Evolutionary conservation across 495 filamentous ascomycete genomes (phyloP).

Genomic region (Letharia columbiana): DNA sequence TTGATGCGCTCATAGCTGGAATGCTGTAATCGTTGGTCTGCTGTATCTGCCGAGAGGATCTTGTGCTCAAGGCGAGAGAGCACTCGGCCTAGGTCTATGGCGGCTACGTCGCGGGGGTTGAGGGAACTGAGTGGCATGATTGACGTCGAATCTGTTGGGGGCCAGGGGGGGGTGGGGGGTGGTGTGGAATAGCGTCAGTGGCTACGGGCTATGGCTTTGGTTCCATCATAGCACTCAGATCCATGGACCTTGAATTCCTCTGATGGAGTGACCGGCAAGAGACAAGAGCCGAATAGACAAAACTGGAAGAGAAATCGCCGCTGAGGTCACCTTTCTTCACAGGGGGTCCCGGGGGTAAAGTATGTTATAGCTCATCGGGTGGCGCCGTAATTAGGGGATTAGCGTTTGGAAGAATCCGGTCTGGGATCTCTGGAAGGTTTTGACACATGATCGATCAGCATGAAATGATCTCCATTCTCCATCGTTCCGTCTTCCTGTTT

Average conservation of each 20-base stretch:
- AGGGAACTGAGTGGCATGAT: background rate
- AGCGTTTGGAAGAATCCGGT: background rate
- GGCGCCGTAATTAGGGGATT: background rate
- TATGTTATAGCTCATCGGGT: background rate
- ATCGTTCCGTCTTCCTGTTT: background rate
- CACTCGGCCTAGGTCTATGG: constrained; percentile 62
- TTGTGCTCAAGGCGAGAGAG: constrained; percentile 64
- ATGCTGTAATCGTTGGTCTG: constrained; percentile 49
- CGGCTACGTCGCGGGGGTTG: constrained; percentile 31
- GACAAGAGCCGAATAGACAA: too few relatives aligned
- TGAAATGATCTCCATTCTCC: background rate
- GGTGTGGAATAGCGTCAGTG: background rate
- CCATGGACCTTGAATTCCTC: too few relatives aligned
- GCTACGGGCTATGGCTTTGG: background rate
- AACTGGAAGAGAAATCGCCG: too few relatives aligned
- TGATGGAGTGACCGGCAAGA: too few relatives aligned
- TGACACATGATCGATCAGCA: constrained; percentile 5
- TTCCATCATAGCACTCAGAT: background rate
- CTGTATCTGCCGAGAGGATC: constrained; percentile 52
- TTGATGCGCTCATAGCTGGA: constrained; percentile 65
- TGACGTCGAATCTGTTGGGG: background rate
- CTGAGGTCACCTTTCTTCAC: background rate
- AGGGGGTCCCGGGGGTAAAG: background rate
- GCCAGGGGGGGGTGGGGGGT: too few relatives aligned
- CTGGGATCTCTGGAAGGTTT: background rate